Evolutionary conservation across 148 eudicot genomes (phyloP).

Genomic region (Camellia sinensis): DNA sequence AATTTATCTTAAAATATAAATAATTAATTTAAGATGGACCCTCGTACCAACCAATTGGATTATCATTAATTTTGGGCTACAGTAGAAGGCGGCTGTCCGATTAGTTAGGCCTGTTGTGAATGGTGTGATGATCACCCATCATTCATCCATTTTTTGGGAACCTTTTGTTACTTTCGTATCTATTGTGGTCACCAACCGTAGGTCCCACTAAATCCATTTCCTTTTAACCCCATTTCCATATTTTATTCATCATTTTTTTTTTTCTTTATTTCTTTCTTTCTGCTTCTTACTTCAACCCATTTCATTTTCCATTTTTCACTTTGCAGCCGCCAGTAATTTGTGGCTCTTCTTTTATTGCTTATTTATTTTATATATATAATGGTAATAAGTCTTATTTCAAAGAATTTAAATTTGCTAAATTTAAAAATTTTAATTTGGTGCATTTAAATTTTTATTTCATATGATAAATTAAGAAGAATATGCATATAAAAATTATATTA

Average conservation of each 20-base stretch:
- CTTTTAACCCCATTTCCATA: background rate
- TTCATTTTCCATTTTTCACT: background rate
- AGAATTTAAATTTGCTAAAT: too few relatives aligned
- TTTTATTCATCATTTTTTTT: too few relatives aligned
- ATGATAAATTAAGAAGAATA: too few relatives aligned
- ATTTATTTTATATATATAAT: too few relatives aligned
- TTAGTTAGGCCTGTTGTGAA: too few relatives aligned
- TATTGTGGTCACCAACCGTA: slow-evolving; percentile 13
- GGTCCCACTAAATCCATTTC: slow-evolving; percentile 12
- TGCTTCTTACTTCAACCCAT: background rate
- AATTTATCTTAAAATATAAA: too few relatives aligned
- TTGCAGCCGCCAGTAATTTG: background rate
- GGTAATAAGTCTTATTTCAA: background rate
- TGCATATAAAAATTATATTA: too few relatives aligned
- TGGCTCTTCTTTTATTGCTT: background rate
- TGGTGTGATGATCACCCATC: too few relatives aligned
- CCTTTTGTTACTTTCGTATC: slow-evolving; percentile 2
- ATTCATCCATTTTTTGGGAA: background rate
- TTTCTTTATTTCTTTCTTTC: background rate
- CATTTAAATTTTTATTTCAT: too few relatives aligned
- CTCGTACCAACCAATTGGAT: background rate
- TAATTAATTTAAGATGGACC: background rate
- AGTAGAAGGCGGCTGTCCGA: slow-evolving; percentile 8
- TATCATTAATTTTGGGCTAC: background rate
- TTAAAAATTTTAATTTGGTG: too few relatives aligned